Base-by-base conservation (phyloP, 306 rosid species). In the Acacia crassicarpa region DNA sequence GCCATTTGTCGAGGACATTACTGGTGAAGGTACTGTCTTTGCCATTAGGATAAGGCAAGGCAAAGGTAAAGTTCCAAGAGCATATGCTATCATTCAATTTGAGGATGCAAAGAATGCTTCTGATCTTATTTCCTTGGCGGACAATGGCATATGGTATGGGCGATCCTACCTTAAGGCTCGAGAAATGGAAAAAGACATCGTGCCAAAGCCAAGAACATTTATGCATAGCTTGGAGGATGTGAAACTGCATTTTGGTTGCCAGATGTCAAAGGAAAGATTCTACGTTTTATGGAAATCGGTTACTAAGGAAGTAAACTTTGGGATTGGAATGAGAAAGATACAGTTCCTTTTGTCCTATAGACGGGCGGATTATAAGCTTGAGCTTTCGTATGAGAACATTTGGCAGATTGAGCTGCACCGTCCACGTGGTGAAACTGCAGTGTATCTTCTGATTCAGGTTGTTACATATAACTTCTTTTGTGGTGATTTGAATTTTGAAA, bases 391-490 rank as follows among this genome's bases (percentile, higher is more conserved):
- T 51, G 93, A 88, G 79, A 91, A 86, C 75, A 62, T 89, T 40
- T 89, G 88, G 89, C 89, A 89, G 79, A 90, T 86, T 35, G 45
- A 73, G 77, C 44, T 87, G 54, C 88, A 53, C 83, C 73, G 43
- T 25, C 90, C 94, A 44, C 85, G 15, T 16, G 87, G 78, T 80
- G 78, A 51, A 76, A 32, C 83, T 81, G 71, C 80, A 10, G 80
- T 75, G 69, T 90, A 88, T 76, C 97, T 95, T 80, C 81, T 90
- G 78, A 79, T 95, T 84, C 98, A 93, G 98, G 98, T 95, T 81
- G 32, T 80, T 67, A 77, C 48, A 38, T n/a, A 68, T 33, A 56
- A 27, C 35, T 45, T 63, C 6, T 79, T 77, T 48, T 40, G 0
- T 4, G 10, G 6, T 63, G 32, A 40, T 38, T 40, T 40, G 7